Evolutionary conservation across 1,139 yeast genomes (phyloP).

Genomic region (Kodamaea ohmeri): DNA sequence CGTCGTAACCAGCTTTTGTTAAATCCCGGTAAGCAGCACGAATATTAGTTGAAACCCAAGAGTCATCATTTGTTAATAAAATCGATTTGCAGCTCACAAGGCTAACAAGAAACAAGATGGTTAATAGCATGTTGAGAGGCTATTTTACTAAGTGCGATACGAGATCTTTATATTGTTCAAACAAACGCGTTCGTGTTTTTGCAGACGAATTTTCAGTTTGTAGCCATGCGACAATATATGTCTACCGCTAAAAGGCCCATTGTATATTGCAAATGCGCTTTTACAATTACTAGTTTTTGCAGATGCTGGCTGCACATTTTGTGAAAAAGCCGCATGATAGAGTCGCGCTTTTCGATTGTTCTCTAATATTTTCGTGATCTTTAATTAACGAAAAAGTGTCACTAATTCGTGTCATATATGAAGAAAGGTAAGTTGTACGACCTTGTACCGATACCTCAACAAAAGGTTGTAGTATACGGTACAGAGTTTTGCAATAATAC

Average conservation of each 20-base stretch:
- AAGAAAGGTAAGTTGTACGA: conserved; percentile 4
- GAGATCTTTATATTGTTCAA: too few species aligned
- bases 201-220: too few species aligned
- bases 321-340: too few species aligned
- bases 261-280: too few species aligned
- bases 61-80: conserved; percentile 34
- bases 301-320: too few species aligned
- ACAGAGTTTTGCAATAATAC: conserved; percentile 8
- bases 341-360: too few species aligned
- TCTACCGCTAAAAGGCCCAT: too few species aligned
- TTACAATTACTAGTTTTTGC: too few species aligned
- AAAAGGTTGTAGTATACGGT: not conserved
- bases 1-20: conserved; percentile 28
- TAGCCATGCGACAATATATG: too few species aligned
- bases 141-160: too few species aligned
- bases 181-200: too few species aligned
- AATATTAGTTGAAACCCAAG: conserved; percentile 32
- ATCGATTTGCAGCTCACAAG: conserved; percentile 20
- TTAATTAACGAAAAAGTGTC: not conserved
- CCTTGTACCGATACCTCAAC: conserved; percentile 1
- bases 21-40: conserved; percentile 33
- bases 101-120: conserved; percentile 6
- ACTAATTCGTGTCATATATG: not conserved
- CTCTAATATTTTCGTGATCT: too few species aligned
- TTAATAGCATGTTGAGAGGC: conserved; percentile 5